These are phyloP conservation scores for Discostella pseudostelligera DNA, from an alignment of 108 stramenopile genomes.

Conservation along the genomic window DNA sequence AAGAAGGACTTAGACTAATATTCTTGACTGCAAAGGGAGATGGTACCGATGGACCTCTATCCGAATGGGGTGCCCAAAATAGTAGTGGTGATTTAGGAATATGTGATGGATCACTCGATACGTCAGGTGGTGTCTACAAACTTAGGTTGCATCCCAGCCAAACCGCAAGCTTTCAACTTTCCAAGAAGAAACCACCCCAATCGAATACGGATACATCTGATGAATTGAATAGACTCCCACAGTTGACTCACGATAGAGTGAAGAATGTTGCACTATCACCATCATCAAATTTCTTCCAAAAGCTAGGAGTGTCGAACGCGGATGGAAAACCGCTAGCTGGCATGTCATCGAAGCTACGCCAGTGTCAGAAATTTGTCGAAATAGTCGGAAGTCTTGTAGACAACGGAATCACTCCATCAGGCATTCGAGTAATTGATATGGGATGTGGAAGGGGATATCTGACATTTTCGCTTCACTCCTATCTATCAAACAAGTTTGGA, in stretches of 20 bases:
- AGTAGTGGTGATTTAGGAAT: conserved; percentile 55
- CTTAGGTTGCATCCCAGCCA: conserved; percentile 21
- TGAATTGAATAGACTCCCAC: conserved; percentile 16
- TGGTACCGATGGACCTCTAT: conserved; percentile 7
- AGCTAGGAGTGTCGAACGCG: conserved; percentile 59
- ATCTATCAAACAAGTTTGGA: conserved; percentile 48
- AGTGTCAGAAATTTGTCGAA: conserved; percentile 88
- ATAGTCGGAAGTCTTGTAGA: conserved; percentile 56
- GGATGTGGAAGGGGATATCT: conserved; percentile 79
- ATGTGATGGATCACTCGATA: conserved; percentile 52
- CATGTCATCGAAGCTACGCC: conserved; percentile 73
- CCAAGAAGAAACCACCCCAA: conserved; percentile 24
- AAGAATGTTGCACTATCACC: conserved; percentile 65
- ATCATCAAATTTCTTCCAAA: conserved; percentile 54
- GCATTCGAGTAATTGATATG: conserved; percentile 69
- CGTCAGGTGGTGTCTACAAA: conserved; percentile 35
- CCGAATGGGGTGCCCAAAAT: conserved; percentile 44
- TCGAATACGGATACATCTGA: neutral
- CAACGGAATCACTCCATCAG: neutral
- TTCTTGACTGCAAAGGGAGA: conserved; percentile 29
- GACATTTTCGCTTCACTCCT: conserved; percentile 80
- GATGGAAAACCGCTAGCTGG: conserved; percentile 60
- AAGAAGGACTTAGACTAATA: conserved; percentile 23
- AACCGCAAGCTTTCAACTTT: conserved; percentile 22
- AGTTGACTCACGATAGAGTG: conserved; percentile 51